Conservation (phyloP, 371 early-diverging fungal genomes). For the Syncephalastrum contaminatum region DNA sequence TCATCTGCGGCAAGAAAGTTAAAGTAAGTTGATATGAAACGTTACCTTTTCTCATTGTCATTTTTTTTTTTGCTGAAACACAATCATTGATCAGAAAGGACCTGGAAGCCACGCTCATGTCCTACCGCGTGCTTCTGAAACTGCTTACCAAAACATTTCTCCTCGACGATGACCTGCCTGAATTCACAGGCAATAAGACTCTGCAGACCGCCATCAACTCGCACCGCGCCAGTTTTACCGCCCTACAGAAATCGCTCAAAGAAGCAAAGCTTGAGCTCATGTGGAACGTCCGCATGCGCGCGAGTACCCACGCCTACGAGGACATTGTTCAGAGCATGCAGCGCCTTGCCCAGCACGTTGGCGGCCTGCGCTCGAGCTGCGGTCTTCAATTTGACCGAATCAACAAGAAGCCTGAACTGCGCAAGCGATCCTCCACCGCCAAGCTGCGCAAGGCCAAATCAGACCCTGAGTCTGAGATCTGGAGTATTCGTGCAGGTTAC, state of each 20-base stretch:
- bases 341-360: conserved; percentile 66
- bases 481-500: conserved; percentile 47
- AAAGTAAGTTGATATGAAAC: conserved; percentile 27
- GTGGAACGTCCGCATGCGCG: conserved; percentile 52
- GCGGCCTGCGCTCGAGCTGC: conserved; percentile 65
- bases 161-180: conserved; percentile 58
- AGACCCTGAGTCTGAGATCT: conserved; percentile 13
- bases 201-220: conserved; percentile 57
- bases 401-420: conserved; percentile 13
- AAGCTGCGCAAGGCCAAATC: background rate
- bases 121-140: conserved; percentile 56
- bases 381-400: conserved; percentile 67
- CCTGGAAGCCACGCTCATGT: conserved; percentile 53
- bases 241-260: conserved; percentile 58
- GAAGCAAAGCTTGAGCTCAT: conserved; percentile 65
- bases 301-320: conserved; percentile 35
- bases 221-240: conserved; percentile 65
- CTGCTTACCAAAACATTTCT: conserved; percentile 68
- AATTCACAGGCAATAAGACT: conserved; percentile 48
- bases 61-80: background rate
- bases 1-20: conserved; percentile 58
- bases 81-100: conserved; percentile 40
- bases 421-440: conserved; percentile 1
- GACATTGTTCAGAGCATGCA: conserved; percentile 54
- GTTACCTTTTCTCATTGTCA: background rate